Percentiles rank a stretch among this genome's conserved stretches.
phyloP scores from a whole-genome alignment of 2,329 filamentous ascomycete genomes.

The Lachnellula arida region DNA sequence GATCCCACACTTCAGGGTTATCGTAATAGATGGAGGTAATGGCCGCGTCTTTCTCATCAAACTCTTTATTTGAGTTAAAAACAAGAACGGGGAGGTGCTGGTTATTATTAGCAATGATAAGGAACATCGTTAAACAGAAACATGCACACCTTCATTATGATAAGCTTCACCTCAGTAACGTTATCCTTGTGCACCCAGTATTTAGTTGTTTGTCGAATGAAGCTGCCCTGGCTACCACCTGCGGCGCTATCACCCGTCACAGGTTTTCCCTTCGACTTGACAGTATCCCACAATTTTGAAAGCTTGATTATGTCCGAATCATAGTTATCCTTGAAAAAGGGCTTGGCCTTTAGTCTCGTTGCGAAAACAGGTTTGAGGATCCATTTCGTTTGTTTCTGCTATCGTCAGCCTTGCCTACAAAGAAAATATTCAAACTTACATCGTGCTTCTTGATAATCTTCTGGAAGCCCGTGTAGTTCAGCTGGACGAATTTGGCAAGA shows the following conservation, averaged over 20 bases:
- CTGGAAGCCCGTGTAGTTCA: slow-evolving; percentile 98
- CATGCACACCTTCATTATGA: slow-evolving; percentile 73
- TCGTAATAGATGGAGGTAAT: slow-evolving; percentile 99
- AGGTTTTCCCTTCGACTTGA: slow-evolving; percentile 87
- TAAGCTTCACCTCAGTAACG: slow-evolving; percentile 95
- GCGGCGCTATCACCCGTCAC: slow-evolving; percentile 88
- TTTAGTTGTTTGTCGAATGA: slow-evolving; percentile 95
- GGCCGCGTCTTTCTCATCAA: slow-evolving; percentile 81
- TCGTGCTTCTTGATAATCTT: slow-evolving; percentile 99
- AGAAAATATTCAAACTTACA: slow-evolving; percentile 46
- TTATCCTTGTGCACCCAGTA: slow-evolving; percentile 99
- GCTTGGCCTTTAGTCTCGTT: slow-evolving; percentile 86
- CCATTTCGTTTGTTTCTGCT: slow-evolving; percentile 88
- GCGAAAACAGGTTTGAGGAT: slow-evolving; percentile 95
- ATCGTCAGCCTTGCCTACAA: slow-evolving; percentile 7
- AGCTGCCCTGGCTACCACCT: slow-evolving; percentile 89
- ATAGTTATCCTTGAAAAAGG: slow-evolving; percentile 99
- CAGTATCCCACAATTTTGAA: slow-evolving; percentile 90
- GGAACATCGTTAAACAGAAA: background rate
- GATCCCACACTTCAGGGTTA: slow-evolving; percentile 87
- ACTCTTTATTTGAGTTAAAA: slow-evolving; percentile 96
- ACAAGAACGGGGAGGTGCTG: slow-evolving; percentile 89
- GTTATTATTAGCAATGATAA: slow-evolving; percentile 18
- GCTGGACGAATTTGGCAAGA: slow-evolving; percentile 92
- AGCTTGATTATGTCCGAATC: slow-evolving; percentile 93